Base-by-base conservation (phyloP, 805 yeast genomes). In the Ogataea corticis region DNA sequence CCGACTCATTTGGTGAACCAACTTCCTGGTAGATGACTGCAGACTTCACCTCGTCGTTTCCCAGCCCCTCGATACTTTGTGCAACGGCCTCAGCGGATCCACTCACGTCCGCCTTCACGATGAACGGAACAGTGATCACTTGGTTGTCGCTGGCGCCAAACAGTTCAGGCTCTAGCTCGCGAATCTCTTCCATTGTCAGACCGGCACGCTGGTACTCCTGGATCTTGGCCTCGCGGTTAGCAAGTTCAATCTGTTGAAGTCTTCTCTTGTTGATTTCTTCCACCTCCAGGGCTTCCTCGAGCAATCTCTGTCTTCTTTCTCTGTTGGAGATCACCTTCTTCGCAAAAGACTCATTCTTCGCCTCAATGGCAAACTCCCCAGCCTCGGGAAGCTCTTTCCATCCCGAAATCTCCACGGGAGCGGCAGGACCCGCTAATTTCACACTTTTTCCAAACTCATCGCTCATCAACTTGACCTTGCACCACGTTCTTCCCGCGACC, bases 331-430 rank as follows among this genome's bases (percentile, higher is more conserved):
- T 74, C 6, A 85, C 96, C 52, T 81, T 79, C 57, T 88, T 89
- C 7, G 96, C 96, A 29, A 72, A 64, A 12, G 79, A 71, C 61
- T 91, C 97, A 56, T 68, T 79, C 50, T 78, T 77, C 11, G 94
- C 95, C 61, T 89, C 85, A 4, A 92, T 61, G 1, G 87, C 81
- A 51, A 79, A 79, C 51, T 89, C 96, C 9, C 99, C 99, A 10
- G 96, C 94, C 42, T 80, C 87, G 0, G 98, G 98, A 30, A 91
- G 68, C 29, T 82, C 91, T 61, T 86, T 90, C 99, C 99, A 94
- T 0, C 99, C 99, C 62, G 87, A 76, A 7, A 94, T 73, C 57
- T 89, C 96, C 1, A 88, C 95, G 0, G 98, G 97, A 7, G 86
- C 83, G 0, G 96, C 84, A 0, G 99, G 98, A 0, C 80, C 79